These are phyloP conservation scores for Luvunga scandens DNA, from an alignment of 345 rosid species.

Conservation along the genomic window DNA sequence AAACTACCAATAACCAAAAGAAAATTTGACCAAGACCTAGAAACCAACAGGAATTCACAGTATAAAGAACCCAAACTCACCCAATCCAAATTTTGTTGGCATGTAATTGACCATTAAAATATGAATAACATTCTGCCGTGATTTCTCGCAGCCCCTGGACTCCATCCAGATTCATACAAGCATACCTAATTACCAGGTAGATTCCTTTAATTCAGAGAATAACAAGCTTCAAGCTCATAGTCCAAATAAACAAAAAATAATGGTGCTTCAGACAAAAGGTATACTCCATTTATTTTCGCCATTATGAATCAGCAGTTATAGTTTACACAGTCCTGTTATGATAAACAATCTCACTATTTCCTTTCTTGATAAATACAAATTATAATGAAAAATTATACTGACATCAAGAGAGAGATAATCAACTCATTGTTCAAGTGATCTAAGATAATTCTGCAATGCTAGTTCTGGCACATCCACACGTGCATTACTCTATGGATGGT, in stretches of 20 bases:
- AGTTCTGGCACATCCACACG: background rate
- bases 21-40: conserved; percentile 1
- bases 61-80: conserved; percentile 36
- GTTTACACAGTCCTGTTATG: background rate
- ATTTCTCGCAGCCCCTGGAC: conserved; percentile 64
- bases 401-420: background rate
- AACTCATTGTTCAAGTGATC: background rate
- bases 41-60: conserved; percentile 1
- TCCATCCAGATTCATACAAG: conserved; percentile 50
- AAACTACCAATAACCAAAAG: conserved; percentile 8
- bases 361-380: background rate
- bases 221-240: background rate
- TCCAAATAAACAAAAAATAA: conserved; percentile 1
- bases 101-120: conserved; percentile 75
- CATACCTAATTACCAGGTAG: conserved; percentile 44
- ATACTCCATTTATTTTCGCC: background rate
- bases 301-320: background rate
- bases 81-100: conserved; percentile 85
- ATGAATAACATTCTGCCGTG: conserved; percentile 62
- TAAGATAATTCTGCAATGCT: background rate
- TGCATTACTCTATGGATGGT: background rate
- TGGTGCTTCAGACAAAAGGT: background rate
- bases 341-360: background rate
- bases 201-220: conserved; percentile 18
- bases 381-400: background rate